Percentiles rank a stretch among this genome's conserved stretches.
Evolutionary conservation across 108 stramenopile genomes (phyloP).

Genomic region (Pelagomonas calceolata): DNA sequence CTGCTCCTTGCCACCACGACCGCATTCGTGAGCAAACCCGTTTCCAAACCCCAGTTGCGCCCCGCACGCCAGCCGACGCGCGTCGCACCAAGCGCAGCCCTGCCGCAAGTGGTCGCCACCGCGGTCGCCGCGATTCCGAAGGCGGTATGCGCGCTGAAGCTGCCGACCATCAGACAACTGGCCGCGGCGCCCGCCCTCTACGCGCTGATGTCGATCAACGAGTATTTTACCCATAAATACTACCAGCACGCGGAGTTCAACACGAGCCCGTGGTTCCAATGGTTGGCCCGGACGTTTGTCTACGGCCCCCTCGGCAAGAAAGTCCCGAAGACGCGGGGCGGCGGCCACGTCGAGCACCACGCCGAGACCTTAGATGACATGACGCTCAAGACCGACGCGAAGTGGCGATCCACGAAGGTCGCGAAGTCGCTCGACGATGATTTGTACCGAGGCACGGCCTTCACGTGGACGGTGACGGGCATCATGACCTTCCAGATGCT

Average conservation of each 20-base stretch:
- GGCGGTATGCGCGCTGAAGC: too few species aligned
- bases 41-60: too few species aligned
- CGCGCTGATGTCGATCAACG: not conserved
- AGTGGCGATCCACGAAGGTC: not conserved
- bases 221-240: not conserved
- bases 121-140: too few species aligned
- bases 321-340: not conserved
- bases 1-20: too few species aligned
- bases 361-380: not conserved
- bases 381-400: not conserved
- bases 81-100: too few species aligned
- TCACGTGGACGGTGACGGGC: not conserved
- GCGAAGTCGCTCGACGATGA: not conserved
- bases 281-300: not conserved
- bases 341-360: slow-evolving; percentile 1
- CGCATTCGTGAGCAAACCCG: too few species aligned
- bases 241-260: not conserved
- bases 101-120: too few species aligned
- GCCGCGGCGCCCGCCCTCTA: not conserved
- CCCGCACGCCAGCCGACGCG: too few species aligned
- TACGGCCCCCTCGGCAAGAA: not conserved
- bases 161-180: too few species aligned
- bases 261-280: not conserved
- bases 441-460: not conserved
- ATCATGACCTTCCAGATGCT: not conserved